phyloP scores from a whole-genome alignment of 2,329 filamentous ascomycete genomes.

The Aspergillus flavus region DNA sequence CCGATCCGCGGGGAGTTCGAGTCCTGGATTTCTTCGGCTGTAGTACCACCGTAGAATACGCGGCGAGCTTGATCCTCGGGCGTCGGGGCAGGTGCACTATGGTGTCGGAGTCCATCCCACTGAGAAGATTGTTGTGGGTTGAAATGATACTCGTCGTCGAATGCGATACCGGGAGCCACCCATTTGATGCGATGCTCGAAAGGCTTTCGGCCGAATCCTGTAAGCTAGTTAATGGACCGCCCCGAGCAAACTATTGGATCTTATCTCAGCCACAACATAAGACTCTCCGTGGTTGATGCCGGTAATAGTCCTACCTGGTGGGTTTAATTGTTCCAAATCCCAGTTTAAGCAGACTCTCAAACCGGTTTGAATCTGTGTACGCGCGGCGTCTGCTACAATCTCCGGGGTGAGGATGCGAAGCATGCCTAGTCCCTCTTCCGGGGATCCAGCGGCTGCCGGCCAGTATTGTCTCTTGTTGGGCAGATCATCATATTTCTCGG shows the following conservation, averaged over 20 bases:
- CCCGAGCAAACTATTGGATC: background rate
- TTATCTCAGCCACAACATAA: too few species aligned
- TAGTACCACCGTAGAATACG: conserved; percentile 42
- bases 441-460: conserved; percentile 48
- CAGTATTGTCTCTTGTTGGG: conserved; percentile 55
- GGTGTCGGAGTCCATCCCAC: conserved; percentile 58
- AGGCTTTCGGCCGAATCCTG: conserved; percentile 55
- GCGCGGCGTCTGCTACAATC: conserved; percentile 53
- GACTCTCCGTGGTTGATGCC: too few species aligned
- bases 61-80: conserved; percentile 31
- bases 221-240: background rate
- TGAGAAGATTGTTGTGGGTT: conserved; percentile 59
- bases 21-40: conserved; percentile 38
- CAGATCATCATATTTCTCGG: conserved; percentile 44
- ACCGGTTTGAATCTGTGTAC: conserved; percentile 56
- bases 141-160: conserved; percentile 55
- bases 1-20: conserved; percentile 36
- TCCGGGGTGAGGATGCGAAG: conserved; percentile 56
- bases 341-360: conserved; percentile 58
- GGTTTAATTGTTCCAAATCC: conserved; percentile 59
- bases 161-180: conserved; percentile 47
- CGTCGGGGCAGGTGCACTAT: conserved; percentile 47
- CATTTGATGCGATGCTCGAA: conserved; percentile 57
- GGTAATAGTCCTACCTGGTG: conserved; percentile 28
- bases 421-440: conserved; percentile 59